Evolutionary conservation across 2,329 filamentous ascomycete genomes (phyloP).

Genomic region (Westerdykella aurantiaca): DNA sequence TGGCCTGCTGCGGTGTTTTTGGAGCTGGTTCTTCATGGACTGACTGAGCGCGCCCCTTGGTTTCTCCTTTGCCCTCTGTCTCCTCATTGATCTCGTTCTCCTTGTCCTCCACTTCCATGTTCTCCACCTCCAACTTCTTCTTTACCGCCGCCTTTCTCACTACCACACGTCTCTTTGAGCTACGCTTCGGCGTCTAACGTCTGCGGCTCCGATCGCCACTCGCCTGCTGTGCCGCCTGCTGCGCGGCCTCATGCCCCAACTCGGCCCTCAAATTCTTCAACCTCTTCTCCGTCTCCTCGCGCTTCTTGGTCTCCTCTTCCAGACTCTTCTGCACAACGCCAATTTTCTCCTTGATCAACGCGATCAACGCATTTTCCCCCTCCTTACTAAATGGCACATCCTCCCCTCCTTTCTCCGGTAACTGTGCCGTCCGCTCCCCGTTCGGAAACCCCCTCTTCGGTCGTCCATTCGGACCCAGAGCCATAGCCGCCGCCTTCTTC

Average conservation of each 20-base stretch:
- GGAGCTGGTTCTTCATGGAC: too few species aligned
- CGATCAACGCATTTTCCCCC: constrained; percentile 29
- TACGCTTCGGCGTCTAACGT: constrained; percentile 12
- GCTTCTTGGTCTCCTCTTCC: constrained; percentile 26
- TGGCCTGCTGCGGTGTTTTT: too few species aligned
- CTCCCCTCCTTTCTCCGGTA: constrained; percentile 31
- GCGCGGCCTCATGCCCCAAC: constrained; percentile 25
- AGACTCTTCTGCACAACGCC: constrained; percentile 29
- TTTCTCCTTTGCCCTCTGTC: too few species aligned
- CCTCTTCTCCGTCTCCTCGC: constrained; percentile 27
- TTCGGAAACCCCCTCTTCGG: constrained; percentile 32
- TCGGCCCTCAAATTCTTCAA: constrained; percentile 22
- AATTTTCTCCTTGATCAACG: constrained; percentile 26
- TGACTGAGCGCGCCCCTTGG: too few species aligned
- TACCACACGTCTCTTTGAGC: too few species aligned
- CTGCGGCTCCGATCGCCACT: constrained; percentile 34
- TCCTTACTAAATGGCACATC: constrained; percentile 33
- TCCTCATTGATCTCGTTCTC: too few species aligned
- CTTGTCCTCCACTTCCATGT: too few species aligned
- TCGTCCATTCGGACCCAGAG: constrained; percentile 25
- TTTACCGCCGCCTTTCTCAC: too few species aligned
- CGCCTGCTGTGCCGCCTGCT: constrained; percentile 35
- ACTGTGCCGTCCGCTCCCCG: constrained; percentile 32
- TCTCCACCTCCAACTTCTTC: too few species aligned
- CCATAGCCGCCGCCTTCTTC: constrained; percentile 29